Evolutionary conservation across 306 rosid species (phyloP), one percentile per base, ranked within the genome.

Genomic region (Vigna reflexopilosa): DNA sequence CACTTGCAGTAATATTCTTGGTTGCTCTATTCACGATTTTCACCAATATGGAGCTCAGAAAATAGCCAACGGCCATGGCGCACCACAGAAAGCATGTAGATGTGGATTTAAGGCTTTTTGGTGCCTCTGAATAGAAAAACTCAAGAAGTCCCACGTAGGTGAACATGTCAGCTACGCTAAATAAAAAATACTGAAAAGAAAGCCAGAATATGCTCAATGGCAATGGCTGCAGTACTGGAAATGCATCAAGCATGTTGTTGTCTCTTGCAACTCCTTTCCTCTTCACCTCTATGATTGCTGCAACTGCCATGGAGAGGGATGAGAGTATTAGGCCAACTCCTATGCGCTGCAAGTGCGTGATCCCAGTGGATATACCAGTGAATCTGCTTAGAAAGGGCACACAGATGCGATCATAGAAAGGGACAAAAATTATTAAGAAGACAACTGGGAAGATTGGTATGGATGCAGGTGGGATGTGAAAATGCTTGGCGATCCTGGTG

Each of bases 41-140:
- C 28, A 94, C 93, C 81, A 92, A 3, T 52, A 94, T 83, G 38
- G 93, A 83, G 84, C 98, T 94, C 13, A 82, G 59, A 47, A 78
- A 94, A 66, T 92, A 94, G 10, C 98, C 98, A 42, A 92, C 32
- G 0, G 97, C 98, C 98, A 94, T 92, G 9, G 98, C 90, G 48
- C 74, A 49, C 98, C 97, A 92, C 0, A 94, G 91, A 61, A 94
- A 94, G 86, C 97, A 94, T 2, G 95, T 92, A 0, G 97, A 88
- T 7, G 90, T 82, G 2, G 98, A 86, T 61, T 94, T 94, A 4
- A 94, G 84, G 10, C 78, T 77, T 56, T 79, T 81, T 4, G 97
- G 97, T 47, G 97, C 95, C 85, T 94, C 91, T 11, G 98, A 92
- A 56, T 94, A 92, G 92, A 92, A 94, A 32, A 92, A 94, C 79